Percentiles rank a stretch among this genome's conserved stretches.
Conservation (phyloP, 345 rosid genomes). For the Arabis hirsuta region DNA sequence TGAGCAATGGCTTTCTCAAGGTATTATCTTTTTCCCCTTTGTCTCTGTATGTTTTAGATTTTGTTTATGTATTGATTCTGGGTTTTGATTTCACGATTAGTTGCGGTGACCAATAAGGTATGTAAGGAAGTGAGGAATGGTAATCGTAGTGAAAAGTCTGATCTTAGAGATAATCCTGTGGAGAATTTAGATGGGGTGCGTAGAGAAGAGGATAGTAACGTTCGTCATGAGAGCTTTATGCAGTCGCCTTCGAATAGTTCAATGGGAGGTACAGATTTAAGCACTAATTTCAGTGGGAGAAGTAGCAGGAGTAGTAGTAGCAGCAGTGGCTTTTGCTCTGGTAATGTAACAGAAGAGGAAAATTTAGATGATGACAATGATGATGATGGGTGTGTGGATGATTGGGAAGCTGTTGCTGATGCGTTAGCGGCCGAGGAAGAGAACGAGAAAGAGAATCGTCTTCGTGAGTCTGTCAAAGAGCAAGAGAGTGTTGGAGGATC, state of each 20-base stretch:
- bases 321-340: conserved; percentile 53
- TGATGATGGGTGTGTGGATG: conserved; percentile 82
- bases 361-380: conserved; percentile 56
- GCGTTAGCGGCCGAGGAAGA: conserved; percentile 75
- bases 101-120: conserved; percentile 60
- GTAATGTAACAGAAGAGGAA: conserved; percentile 73
- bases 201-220: conserved; percentile 45
- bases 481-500: conserved; percentile 40
- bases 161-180: conserved; percentile 42
- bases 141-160: conserved; percentile 30
- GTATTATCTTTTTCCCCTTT: conserved; percentile 37
- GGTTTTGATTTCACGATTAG: conserved; percentile 37
- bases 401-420: conserved; percentile 98
- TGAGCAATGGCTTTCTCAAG: conserved; percentile 97
- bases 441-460: conserved; percentile 38
- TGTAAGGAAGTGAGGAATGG: conserved; percentile 52
- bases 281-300: conserved; percentile 58
- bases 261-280: conserved; percentile 47
- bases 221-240: conserved; percentile 54
- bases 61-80: conserved; percentile 20
- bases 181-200: conserved; percentile 52
- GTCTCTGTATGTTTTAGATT: not conserved
- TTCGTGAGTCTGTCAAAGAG: conserved; percentile 37
- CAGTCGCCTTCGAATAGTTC: conserved; percentile 71
- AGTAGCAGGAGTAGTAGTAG: conserved; percentile 62